Base-by-base conservation (phyloP, 2,329 filamentous ascomycete genomes). In the Simplicillium aogashimaense region DNA sequence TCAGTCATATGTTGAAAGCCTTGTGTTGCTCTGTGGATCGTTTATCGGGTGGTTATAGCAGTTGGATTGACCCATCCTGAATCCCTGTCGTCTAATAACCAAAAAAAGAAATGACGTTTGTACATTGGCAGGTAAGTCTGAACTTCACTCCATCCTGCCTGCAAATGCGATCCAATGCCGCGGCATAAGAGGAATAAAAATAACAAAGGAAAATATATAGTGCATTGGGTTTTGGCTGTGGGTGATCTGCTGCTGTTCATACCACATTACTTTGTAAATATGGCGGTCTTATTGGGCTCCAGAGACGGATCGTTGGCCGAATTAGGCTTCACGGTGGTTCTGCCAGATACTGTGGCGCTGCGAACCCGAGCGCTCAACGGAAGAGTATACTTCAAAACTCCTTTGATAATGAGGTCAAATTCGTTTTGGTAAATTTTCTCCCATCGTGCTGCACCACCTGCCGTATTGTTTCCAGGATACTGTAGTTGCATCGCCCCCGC, bases 321-420 rank as follows among this genome's bases (percentile, higher is more conserved):
- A 50, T 81, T 81, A 3, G 76, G 74, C 50, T 78, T 76, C 45
- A 82, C 74, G 1, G 65, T 70, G 9, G 72, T 72, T 48, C 76
- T 67, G 28, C 74, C 76, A 9, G 75, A 72, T 35, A 82, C 76
- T 7, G 73, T 67, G 8, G 75, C 73, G 47, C 72, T 80, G 46
- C 76, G 66, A 30, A 78, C 59, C 40, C 69, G 72, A 48, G 75
- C 72, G 50, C 75, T 81, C 39, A 82, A 63, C 3, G 78, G 78
- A 29, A 82, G 64, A 25, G 67, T 75, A 54, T 98, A 98, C 55
- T 89, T 88, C 50, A 98, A 70, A 12, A 92, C 84, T 16, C 92
- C 92, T 51, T 92, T 82, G 33, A 98, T 76, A 45, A 97, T 90
- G 37, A 98, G 72, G 50, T 95, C 87, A 51, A 97, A 98, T 35